A percentile compares a stretch with the other conserved stretches of the same genome.
These are phyloP conservation scores for Pontederia crassipes DNA, from an alignment of 176 grass and related monocot species.

Conservation along the genomic window DNA sequence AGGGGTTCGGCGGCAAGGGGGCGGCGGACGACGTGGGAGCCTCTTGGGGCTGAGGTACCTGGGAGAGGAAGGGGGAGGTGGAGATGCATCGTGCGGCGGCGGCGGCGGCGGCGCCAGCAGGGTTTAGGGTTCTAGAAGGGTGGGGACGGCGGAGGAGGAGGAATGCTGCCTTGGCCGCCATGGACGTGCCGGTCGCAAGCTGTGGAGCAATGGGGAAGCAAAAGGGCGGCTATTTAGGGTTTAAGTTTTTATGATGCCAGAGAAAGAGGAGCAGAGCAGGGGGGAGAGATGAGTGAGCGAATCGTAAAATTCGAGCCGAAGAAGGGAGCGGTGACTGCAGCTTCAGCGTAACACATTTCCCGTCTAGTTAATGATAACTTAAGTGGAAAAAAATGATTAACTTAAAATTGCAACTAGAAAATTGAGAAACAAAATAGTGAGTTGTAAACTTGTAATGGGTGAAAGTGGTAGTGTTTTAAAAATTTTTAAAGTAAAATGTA, in stretches of 20 bases:
- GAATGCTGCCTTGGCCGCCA: slow-evolving; percentile 47
- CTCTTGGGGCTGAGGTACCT: slow-evolving; percentile 54
- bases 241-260: slow-evolving; percentile 35
- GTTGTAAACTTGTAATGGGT: too few species aligned
- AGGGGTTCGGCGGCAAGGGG: slow-evolving; percentile 69
- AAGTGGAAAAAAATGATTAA: too few species aligned
- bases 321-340: too few species aligned
- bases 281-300: too few species aligned
- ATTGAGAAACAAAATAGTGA: too few species aligned
- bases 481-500: too few species aligned
- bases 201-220: background rate
- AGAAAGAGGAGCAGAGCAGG: too few species aligned
- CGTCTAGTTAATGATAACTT: too few species aligned
- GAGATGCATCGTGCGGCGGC: slow-evolving; percentile 42
- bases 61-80: slow-evolving; percentile 47
- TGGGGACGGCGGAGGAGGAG: slow-evolving; percentile 41
- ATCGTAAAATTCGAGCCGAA: too few species aligned
- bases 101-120: slow-evolving; percentile 5
- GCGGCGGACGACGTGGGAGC: slow-evolving; percentile 20
- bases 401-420: too few species aligned
- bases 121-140: slow-evolving; percentile 1
- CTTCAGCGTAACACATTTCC: too few species aligned
- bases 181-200: slow-evolving; percentile 14
- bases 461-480: too few species aligned
- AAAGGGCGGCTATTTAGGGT: slow-evolving; percentile 8